Conservation (phyloP, 2,329 filamentous ascomycete genomes). For the Trichophyton verrucosum region DNA sequence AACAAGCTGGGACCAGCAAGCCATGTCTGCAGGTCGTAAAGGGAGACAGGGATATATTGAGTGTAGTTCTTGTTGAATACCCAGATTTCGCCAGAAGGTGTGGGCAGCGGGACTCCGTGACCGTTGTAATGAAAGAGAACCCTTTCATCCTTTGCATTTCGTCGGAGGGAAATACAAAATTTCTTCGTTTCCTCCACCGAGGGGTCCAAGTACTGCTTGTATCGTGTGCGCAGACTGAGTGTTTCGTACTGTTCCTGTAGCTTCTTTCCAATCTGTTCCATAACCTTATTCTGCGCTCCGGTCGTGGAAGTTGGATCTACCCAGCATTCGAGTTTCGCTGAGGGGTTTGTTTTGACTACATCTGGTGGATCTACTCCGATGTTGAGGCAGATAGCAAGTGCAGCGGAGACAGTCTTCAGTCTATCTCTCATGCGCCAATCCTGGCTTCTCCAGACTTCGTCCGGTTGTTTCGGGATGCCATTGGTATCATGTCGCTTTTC, state of each 20-base stretch:
- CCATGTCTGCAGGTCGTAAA: constrained; percentile 94
- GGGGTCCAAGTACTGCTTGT: constrained; percentile 92
- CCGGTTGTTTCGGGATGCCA: constrained; percentile 60
- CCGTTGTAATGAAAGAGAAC: constrained; percentile 99
- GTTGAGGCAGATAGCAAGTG: constrained; percentile 87
- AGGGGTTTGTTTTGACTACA: constrained; percentile 87
- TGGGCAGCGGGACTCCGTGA: constrained; percentile 91
- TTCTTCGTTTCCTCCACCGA: constrained; percentile 97
- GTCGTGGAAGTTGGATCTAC: constrained; percentile 76
- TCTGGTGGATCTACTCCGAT: constrained; percentile 96
- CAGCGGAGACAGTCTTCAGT: constrained; percentile 90
- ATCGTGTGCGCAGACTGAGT: constrained; percentile 84
- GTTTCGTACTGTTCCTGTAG: constrained; percentile 96
- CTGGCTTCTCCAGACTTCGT: constrained; percentile 49
- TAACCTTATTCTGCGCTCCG: constrained; percentile 61
- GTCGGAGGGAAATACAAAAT: constrained; percentile 77
- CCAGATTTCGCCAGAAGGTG: constrained; percentile 93
- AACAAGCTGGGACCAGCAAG: constrained; percentile 90
- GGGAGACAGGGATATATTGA: constrained; percentile 91
- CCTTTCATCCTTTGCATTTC: constrained; percentile 89
- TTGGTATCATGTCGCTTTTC: constrained; percentile 96
- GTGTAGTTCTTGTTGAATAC: constrained; percentile 99
- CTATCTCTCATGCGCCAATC: constrained; percentile 98
- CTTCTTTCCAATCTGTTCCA: constrained; percentile 90
- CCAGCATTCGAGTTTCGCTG: constrained; percentile 92